Evolutionary conservation across 208 protist genomes (phyloP), one percentile per base, ranked within the genome.

Genomic region (Balamuthia mandrillaris): DNA sequence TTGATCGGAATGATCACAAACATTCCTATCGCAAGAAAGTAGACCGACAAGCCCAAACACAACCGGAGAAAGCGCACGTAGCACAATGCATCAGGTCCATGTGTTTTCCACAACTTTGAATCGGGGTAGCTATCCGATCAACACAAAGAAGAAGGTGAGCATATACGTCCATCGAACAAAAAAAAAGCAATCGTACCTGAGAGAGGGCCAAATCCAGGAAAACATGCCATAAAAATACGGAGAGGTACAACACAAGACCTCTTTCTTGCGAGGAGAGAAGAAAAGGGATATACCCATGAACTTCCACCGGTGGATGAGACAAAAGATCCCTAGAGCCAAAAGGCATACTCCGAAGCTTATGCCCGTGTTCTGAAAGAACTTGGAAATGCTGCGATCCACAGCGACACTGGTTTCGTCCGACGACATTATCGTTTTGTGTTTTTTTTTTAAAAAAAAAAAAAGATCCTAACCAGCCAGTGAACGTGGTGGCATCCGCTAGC

Each of bases 31-130:
- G 60, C 47, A 12, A 79, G 21, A 42, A 29, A 79, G 31, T 49
- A 60, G 7, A 79, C 47, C n/a, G n/a, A n/a, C n/a, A n/a, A n/a
- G n/a, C n/a, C n/a, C 0, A 79, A 60, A 37, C 70, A 79, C 70
- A 79, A 60, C 47, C 70, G 70, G 47, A 79, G 21, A 24, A 79
- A 79, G 9, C 70, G 70, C 47, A 79, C 70, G 31, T 79, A 79
- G 70, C 47, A 60, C 5, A 79, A 37, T 7, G 70, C 70, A 39
- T 79, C 70, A 5, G 70, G 47, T 0, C 70, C 70, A 21, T 79
- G 70, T 49, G 70, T 79, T 18, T 41, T 42, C 70, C 41, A 79
- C 29, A 79, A 33, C 70, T 79, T 35, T 33, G 52, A 60, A 35
- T 79, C 70, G 33, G 70, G 70, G 31, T 79, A 79, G 24, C 70